phyloP scores from a whole-genome alignment of 139 green algal species.

The Volvox africanus region DNA sequence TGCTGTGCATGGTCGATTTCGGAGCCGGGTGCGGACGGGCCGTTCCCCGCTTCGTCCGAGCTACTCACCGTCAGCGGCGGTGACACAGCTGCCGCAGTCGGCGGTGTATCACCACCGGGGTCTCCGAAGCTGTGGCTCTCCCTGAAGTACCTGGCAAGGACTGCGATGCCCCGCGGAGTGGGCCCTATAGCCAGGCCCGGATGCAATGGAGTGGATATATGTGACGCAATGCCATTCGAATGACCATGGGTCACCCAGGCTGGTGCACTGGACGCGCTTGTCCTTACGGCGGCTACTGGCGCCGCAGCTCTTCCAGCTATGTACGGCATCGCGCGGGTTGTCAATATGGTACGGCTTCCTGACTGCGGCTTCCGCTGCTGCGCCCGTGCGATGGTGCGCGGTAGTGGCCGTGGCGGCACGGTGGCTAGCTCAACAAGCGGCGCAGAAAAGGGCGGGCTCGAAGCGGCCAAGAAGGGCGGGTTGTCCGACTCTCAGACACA shows the following conservation, averaged over 20 bases:
- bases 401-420: no score
- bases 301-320: neutral
- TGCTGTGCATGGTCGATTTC: neutral
- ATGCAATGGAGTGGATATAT: neutral
- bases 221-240: neutral
- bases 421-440: neutral
- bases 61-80: neutral
- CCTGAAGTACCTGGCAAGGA: constrained; percentile 7
- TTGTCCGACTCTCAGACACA: no score
- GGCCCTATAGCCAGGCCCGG: neutral
- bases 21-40: neutral
- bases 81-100: neutral
- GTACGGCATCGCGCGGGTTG: neutral
- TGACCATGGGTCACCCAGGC: neutral
- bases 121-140: neutral
- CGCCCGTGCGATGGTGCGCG: no score
- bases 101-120: neutral
- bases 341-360: neutral
- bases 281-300: neutral
- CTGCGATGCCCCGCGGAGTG: neutral
- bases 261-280: neutral
- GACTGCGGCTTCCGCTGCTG: no score
- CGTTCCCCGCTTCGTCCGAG: neutral
- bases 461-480: neutral
- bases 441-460: neutral